Conservation (phyloP, 169 alveolate species). For the Cyclospora cayetanensis region DNA sequence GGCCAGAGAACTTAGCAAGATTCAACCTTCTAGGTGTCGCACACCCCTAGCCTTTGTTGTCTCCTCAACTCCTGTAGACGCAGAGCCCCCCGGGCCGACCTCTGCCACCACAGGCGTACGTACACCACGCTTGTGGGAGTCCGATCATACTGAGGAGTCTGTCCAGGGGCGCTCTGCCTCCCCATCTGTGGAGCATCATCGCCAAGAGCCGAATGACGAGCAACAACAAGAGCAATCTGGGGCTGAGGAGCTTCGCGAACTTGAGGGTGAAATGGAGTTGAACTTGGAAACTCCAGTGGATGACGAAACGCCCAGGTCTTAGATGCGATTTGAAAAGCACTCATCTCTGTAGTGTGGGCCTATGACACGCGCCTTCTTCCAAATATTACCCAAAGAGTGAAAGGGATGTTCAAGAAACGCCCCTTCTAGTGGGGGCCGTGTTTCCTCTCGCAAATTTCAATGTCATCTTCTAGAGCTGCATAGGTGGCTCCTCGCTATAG, state of each 20-base stretch:
- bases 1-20: not conserved
- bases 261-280: too few species aligned
- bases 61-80: not conserved
- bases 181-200: not conserved
- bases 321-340: too few species aligned
- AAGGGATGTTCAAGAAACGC: too few species aligned
- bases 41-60: constrained; percentile 3
- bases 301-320: too few species aligned
- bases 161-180: constrained; percentile 33
- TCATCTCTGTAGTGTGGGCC: too few species aligned
- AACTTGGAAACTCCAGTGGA: constrained; percentile 5
- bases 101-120: not conserved
- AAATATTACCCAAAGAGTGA: too few species aligned
- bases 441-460: too few species aligned
- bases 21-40: not conserved
- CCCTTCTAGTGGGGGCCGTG: too few species aligned
- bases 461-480: too few species aligned
- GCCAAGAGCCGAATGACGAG: not conserved
- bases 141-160: not conserved
- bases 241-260: too few species aligned
- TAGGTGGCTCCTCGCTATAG: too few species aligned
- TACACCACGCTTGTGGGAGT: constrained; percentile 29
- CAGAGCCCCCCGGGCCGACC: not conserved
- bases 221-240: not conserved
- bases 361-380: too few species aligned